Evolutionary conservation across 2,329 filamentous ascomycete species (phyloP).

Genomic region (Alternaria tenuissima): DNA sequence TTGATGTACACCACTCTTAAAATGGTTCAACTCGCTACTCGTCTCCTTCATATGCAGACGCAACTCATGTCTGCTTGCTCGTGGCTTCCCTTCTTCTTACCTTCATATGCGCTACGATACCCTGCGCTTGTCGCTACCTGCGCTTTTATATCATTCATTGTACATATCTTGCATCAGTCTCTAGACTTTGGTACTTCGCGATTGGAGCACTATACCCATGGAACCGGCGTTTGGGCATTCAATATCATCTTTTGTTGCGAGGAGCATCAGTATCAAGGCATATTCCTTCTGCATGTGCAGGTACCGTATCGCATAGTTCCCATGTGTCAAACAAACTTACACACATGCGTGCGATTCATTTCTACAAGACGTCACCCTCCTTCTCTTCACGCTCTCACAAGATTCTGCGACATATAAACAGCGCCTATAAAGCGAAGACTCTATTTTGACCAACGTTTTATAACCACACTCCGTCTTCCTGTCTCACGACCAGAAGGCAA

Average conservation of each 20-base stretch:
- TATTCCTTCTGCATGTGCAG: background rate
- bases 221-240: background rate
- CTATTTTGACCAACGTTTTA: background rate
- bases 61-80: no score
- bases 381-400: background rate
- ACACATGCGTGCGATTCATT: background rate
- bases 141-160: background rate
- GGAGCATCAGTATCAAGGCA: background rate
- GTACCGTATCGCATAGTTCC: background rate
- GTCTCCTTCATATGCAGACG: no score
- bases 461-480: background rate
- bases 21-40: no score
- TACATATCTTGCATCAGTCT: background rate
- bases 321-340: background rate
- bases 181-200: background rate
- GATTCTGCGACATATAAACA: background rate
- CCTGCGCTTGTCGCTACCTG: background rate
- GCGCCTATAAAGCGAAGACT: background rate
- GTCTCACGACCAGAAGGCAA: background rate
- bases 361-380: background rate
- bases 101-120: background rate
- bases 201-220: slow-evolving; percentile 2
- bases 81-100: no score
- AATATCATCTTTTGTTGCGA: background rate
- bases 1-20: no score